A percentile compares a stretch with the other conserved stretches of the same genome.
phyloP scores from a whole-genome alignment of 2,329 filamentous ascomycete species.

The Bipolaris zeicola region DNA sequence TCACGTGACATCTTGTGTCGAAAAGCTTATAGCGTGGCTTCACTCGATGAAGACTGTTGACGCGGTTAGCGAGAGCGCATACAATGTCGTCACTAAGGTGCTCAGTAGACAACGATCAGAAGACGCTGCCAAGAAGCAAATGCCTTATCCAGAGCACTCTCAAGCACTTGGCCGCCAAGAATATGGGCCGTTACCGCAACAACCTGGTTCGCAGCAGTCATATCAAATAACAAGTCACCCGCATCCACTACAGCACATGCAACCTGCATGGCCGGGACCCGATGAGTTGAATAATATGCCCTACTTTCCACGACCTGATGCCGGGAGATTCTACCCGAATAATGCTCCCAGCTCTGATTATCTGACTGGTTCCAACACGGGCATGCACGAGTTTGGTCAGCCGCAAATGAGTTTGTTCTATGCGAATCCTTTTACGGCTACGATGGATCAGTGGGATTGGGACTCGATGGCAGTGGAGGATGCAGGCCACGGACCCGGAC shows the following conservation, averaged over 20 bases:
- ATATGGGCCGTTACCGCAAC: not conserved
- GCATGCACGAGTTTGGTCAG: not conserved
- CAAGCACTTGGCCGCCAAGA: not conserved
- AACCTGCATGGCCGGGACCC: not conserved
- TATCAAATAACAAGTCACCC: not conserved
- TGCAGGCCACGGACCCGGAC: not conserved
- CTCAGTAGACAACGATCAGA: constrained; percentile 10
- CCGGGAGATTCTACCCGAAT: not conserved
- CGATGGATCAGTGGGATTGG: constrained; percentile 19
- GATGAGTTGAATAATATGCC: not conserved
- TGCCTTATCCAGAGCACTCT: not conserved
- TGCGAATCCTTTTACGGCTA: constrained; percentile 18
- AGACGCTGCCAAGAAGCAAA: not conserved
- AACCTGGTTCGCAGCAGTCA: not conserved
- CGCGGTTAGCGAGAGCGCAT: constrained; percentile 39
- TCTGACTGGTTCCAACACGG: not conserved
- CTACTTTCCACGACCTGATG: not conserved
- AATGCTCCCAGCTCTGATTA: not conserved
- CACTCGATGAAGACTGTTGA: constrained; percentile 33
- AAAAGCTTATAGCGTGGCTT: constrained; percentile 43
- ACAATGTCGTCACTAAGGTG: constrained; percentile 20
- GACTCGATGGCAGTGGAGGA: constrained; percentile 1
- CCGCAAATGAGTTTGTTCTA: constrained; percentile 13
- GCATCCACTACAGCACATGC: not conserved
- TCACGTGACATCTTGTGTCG: constrained; percentile 27